These are phyloP conservation scores for Euphorbia peplus DNA, from an alignment of 345 rosid species.

Conservation along the genomic window DNA sequence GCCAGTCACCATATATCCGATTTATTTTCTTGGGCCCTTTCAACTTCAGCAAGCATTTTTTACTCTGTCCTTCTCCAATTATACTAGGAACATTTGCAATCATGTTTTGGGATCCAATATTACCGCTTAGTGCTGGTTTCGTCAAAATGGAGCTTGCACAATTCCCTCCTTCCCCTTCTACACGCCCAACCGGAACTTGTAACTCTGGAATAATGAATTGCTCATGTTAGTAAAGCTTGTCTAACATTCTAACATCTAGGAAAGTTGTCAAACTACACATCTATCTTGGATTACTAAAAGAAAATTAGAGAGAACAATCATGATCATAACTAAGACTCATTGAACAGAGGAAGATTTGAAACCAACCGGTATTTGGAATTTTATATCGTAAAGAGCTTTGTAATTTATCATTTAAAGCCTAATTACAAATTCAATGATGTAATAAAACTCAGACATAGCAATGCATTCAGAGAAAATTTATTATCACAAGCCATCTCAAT, in stretches of 20 bases:
- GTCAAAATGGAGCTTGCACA: constrained; percentile 24
- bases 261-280: background rate
- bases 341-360: too few species aligned
- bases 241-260: background rate
- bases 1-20: constrained; percentile 89
- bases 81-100: constrained; percentile 29
- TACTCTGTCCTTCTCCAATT: constrained; percentile 50
- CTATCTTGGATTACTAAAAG: background rate
- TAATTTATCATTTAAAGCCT: too few species aligned
- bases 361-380: too few species aligned
- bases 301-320: background rate
- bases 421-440: too few species aligned
- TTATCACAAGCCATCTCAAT: too few species aligned
- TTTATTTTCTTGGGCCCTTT: constrained; percentile 81
- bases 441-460: too few species aligned
- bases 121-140: constrained; percentile 39
- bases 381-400: too few species aligned
- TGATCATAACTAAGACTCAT: too few species aligned
- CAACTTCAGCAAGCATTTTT: constrained; percentile 69
- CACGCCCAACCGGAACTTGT: constrained; percentile 44
- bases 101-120: constrained; percentile 38
- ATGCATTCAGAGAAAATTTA: too few species aligned
- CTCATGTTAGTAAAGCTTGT: background rate
- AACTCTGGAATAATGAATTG: constrained; percentile 48
- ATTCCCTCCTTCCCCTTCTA: constrained; percentile 55